A percentile compares a stretch with the other conserved stretches of the same genome.
Conservation (phyloP, 352 stramenopile genomes). For the Phytophthora sp. region DNA sequence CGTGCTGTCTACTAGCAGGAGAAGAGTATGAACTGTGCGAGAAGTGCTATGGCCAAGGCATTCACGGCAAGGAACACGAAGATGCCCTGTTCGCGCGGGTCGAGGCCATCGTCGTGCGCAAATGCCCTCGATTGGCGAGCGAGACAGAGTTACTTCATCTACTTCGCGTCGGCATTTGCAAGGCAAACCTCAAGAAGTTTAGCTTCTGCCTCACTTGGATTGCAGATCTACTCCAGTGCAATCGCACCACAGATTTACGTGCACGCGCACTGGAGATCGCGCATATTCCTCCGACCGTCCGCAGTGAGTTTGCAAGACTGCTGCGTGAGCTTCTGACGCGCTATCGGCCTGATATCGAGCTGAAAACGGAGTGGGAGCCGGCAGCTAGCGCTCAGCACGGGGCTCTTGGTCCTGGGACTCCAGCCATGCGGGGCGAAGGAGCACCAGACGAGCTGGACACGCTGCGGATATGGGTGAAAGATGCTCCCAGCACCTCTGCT, state of each 20-base stretch:
- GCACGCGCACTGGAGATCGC: constrained; percentile 75
- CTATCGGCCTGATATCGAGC: constrained; percentile 70
- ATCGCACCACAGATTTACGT: constrained; percentile 65
- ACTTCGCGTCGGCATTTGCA: constrained; percentile 77
- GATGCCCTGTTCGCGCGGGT: constrained; percentile 68
- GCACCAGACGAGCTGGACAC: constrained; percentile 58
- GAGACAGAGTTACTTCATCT: constrained; percentile 67
- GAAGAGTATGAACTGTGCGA: constrained; percentile 72
- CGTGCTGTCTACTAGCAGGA: constrained; percentile 51
- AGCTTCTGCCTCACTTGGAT: constrained; percentile 86
- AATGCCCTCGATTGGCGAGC: constrained; percentile 52
- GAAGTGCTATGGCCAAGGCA: constrained; percentile 76
- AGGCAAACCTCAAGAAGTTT: constrained; percentile 84
- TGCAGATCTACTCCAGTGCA: constrained; percentile 69
- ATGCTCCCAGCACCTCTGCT: constrained; percentile 26
- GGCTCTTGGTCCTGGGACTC: constrained; percentile 15
- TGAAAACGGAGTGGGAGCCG: constrained; percentile 74
- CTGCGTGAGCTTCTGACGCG: constrained; percentile 61
- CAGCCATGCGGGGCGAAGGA: constrained; percentile 21
- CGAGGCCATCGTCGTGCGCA: constrained; percentile 65
- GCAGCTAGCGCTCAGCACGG: constrained; percentile 34
- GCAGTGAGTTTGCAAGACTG: constrained; percentile 70
- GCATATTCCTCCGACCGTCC: constrained; percentile 68
- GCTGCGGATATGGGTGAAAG: constrained; percentile 77
- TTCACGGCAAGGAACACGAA: constrained; percentile 75